Evolutionary conservation across 1,284 basidiomycete species (phyloP).

Genomic region (Rhodotorula sp.): DNA sequence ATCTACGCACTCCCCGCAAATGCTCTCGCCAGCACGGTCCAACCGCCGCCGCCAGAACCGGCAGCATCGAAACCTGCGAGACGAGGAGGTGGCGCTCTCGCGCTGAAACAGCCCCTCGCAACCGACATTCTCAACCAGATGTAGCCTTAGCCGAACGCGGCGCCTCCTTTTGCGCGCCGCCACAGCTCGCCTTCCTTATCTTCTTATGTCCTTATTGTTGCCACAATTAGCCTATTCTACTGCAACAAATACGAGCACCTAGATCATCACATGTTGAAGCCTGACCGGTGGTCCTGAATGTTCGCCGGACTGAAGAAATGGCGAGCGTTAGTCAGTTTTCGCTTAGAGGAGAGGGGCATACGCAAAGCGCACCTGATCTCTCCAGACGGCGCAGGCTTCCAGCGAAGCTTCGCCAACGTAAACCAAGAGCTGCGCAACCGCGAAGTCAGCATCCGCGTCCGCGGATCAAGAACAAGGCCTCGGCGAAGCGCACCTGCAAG

Average conservation of each 20-base stretch:
- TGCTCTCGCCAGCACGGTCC: not conserved
- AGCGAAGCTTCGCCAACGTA: constrained; percentile 8
- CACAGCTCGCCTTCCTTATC: too few relatives aligned
- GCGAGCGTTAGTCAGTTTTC: not conserved
- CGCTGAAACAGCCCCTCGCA: constrained; percentile 1
- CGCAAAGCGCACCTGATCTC: constrained; percentile 2
- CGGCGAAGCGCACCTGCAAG: not conserved
- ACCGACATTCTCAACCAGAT: constrained; percentile 16
- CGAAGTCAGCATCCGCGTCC: not conserved
- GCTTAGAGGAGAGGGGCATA: too few relatives aligned
- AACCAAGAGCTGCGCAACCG: constrained; percentile 4
- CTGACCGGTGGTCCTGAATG: not conserved
- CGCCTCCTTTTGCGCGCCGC: too few relatives aligned
- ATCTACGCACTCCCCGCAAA: constrained; percentile 55
- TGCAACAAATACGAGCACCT: too few relatives aligned
- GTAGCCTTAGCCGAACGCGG: too few relatives aligned
- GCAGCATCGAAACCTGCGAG: not conserved
- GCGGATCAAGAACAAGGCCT: too few relatives aligned
- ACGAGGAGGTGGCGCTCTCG: constrained; percentile 9
- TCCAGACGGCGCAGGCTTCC: constrained; percentile 12
- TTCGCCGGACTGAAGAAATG: too few relatives aligned
- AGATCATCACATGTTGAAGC: not conserved
- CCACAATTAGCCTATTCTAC: too few relatives aligned
- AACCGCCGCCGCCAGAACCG: not conserved
- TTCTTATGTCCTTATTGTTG: too few relatives aligned